These are phyloP conservation scores for Candida tunisiensis DNA, from an alignment of 1,139 yeast genomes.

Conservation along the genomic window DNA sequence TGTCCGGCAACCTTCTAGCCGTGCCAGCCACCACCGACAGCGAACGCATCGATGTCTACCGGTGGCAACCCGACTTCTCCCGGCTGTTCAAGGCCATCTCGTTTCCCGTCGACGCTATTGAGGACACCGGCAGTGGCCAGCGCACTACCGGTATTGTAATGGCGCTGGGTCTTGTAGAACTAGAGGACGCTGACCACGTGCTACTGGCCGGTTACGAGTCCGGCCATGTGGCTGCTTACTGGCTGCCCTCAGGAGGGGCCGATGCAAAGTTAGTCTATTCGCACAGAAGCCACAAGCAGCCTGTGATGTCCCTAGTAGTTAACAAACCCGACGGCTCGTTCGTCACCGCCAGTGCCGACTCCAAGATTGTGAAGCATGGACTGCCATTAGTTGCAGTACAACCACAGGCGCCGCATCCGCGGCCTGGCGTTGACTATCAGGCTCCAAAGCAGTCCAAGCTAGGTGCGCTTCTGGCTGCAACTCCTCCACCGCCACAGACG, in stretches of 20 bases:
- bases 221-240: constrained; percentile 18
- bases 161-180: constrained; percentile 13
- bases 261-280: neutral
- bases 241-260: neutral
- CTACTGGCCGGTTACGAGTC: constrained; percentile 23
- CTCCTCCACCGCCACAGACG: too few species aligned
- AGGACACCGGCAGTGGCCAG: constrained; percentile 2
- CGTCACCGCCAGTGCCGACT: constrained; percentile 18
- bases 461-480: too few species aligned
- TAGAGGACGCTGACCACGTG: constrained; percentile 2
- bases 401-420: too few species aligned
- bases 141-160: constrained; percentile 20
- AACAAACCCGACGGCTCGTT: constrained; percentile 7
- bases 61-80: constrained; percentile 7
- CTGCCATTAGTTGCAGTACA: too few species aligned
- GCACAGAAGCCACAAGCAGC: constrained; percentile 20
- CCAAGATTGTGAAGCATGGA: constrained; percentile 10
- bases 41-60: constrained; percentile 19
- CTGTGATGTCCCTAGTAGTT: constrained; percentile 15
- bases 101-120: constrained; percentile 1
- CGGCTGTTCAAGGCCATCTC: constrained; percentile 7
- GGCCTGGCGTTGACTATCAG: too few species aligned
- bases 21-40: constrained; percentile 22
- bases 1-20: constrained; percentile 12
- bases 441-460: too few species aligned